phyloP scores from a whole-genome alignment of 441 rosid genomes.

The Pelargonium australe region DNA sequence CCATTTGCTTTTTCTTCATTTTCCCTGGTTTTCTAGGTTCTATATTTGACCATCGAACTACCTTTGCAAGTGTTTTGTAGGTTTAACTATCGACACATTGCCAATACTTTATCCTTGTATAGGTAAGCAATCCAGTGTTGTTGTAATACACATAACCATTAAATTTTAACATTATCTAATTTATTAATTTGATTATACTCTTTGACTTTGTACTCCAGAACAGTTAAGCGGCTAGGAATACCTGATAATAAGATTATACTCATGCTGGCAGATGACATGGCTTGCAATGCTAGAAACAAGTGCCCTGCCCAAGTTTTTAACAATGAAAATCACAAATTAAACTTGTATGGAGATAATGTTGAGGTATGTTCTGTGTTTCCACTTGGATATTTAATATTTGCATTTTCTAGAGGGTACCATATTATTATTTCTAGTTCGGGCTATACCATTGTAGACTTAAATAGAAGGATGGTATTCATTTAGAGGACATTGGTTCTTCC shows the following conservation, averaged over 20 bases:
- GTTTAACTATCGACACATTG: conserved; percentile 97
- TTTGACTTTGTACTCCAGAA: conserved; percentile 39
- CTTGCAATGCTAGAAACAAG: conserved; percentile 88
- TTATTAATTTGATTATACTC: neutral
- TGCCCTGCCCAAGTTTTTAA: conserved; percentile 97
- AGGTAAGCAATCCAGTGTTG: conserved; percentile 39
- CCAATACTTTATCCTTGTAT: conserved; percentile 84
- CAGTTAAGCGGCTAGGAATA: conserved; percentile 88
- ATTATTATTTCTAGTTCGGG: neutral
- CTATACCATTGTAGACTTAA: neutral
- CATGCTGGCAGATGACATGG: conserved; percentile 98
- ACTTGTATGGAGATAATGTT: conserved; percentile 92
- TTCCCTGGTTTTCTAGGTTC: neutral
- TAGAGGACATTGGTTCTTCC: too few species aligned
- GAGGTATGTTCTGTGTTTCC: conserved; percentile 48
- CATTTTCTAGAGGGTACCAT: neutral
- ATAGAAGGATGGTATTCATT: neutral
- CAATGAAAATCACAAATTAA: conserved; percentile 84
- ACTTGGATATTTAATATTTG: neutral
- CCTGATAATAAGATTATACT: conserved; percentile 93
- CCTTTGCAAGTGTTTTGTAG: conserved; percentile 31
- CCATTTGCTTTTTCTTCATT: neutral
- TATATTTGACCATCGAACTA: neutral
- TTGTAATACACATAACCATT: neutral
- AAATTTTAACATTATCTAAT: neutral